phyloP scores from a whole-genome alignment of 306 rosid genomes.

The Begonia fuchsioides region DNA sequence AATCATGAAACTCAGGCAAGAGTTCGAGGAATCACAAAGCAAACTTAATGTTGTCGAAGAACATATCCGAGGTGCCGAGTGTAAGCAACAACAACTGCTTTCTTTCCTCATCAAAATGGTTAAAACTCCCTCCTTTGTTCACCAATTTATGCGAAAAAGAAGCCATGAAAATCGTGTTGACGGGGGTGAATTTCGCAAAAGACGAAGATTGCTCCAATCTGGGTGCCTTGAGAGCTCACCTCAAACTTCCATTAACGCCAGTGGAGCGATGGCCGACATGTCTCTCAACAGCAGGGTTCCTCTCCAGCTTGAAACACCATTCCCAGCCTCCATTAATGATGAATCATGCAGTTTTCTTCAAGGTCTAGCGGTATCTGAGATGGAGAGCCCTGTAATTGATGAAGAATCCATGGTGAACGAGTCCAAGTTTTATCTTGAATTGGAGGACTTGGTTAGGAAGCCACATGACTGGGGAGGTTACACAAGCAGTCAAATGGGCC shows the following conservation, averaged over 20 bases:
- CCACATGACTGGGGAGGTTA: conserved; percentile 53
- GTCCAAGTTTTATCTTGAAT: conserved; percentile 48
- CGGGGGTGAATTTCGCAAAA: conserved; percentile 29
- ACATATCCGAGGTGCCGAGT: conserved; percentile 30
- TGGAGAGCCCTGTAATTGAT: conserved; percentile 19
- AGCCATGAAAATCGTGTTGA: conserved; percentile 29
- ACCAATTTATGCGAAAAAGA: conserved; percentile 32
- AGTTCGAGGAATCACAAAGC: conserved; percentile 34
- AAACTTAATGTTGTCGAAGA: conserved; percentile 37
- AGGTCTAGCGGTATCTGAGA: conserved; percentile 33
- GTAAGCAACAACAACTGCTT: conserved; percentile 48
- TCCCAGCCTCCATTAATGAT: conserved; percentile 14
- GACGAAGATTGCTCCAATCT: conserved; percentile 32
- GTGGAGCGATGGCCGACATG: conserved; percentile 9
- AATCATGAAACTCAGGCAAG: conserved; percentile 47
- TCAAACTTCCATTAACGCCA: conserved; percentile 9
- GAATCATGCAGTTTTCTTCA: conserved; percentile 16
- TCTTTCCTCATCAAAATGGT: conserved; percentile 42
- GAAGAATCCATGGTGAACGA: conserved; percentile 49
- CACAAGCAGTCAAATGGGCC: conserved; percentile 35
- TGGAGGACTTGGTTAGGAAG: conserved; percentile 65
- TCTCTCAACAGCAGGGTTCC: conserved; percentile 13
- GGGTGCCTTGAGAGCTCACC: conserved; percentile 16
- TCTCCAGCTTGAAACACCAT: conserved; percentile 7
- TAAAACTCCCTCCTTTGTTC: conserved; percentile 24